Conservation (phyloP, 2,329 filamentous ascomycete genomes). For the Cordyceps tenuipes region DNA sequence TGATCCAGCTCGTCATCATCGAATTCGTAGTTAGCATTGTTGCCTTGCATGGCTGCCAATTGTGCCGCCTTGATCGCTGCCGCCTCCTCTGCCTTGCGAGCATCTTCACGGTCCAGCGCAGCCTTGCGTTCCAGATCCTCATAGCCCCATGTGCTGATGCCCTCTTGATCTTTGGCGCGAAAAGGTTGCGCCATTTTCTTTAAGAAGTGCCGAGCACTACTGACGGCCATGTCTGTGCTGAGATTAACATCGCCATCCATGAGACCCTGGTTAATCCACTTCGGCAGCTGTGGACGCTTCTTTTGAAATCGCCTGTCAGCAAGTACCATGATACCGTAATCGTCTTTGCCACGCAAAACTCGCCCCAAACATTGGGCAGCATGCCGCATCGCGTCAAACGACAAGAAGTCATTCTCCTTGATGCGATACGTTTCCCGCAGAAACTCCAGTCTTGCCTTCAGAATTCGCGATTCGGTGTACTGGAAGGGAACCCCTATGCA, state of each 20-base stretch:
- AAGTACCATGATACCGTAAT: conserved; percentile 99
- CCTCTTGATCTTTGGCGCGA: conserved; percentile 73
- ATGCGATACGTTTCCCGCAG: conserved; percentile 96
- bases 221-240: conserved; percentile 91
- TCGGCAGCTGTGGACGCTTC: conserved; percentile 82
- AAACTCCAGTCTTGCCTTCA: conserved; percentile 93
- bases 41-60: conserved; percentile 14
- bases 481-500: conserved; percentile 98
- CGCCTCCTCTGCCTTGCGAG: conserved; percentile 50
- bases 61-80: conserved; percentile 20
- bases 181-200: conserved; percentile 90
- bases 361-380: conserved; percentile 93
- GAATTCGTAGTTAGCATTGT: conserved; percentile 41
- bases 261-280: conserved; percentile 91
- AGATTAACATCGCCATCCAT: conserved; percentile 80
- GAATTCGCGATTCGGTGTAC: conserved; percentile 93
- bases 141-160: conserved; percentile 85
- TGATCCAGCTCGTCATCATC: conserved; percentile 46
- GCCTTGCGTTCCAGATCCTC: conserved; percentile 72
- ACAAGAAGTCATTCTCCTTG: conserved; percentile 92
- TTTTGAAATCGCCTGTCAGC: conserved; percentile 90
- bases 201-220: conserved; percentile 80
- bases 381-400: conserved; percentile 99
- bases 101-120: conserved; percentile 61
- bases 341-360: conserved; percentile 90